Evolutionary conservation across 306 rosid species (phyloP).

Genomic region (Rosa chinensis): DNA sequence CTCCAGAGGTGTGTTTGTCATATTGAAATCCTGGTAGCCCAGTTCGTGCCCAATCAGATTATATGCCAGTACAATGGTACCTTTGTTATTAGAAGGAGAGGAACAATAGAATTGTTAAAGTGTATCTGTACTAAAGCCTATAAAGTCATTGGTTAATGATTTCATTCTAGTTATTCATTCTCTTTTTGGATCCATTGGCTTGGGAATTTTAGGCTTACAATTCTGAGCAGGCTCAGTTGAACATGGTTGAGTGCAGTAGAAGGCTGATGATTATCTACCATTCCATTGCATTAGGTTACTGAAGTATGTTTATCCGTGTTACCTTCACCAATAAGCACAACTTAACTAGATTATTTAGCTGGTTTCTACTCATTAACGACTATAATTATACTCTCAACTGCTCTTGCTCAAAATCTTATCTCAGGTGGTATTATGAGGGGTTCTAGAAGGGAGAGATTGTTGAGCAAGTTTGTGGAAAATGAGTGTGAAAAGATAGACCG

Average conservation of each 20-base stretch:
- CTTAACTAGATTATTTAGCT: neutral
- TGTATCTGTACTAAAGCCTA: neutral
- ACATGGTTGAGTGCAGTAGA: neutral
- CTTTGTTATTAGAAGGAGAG: neutral
- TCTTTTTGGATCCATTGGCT: neutral
- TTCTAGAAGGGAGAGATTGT: constrained; percentile 87
- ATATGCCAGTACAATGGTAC: neutral
- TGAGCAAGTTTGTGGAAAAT: constrained; percentile 86
- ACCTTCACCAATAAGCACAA: neutral
- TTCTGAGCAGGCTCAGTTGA: neutral
- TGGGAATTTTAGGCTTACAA: constrained; percentile 3
- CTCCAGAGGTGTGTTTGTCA: neutral
- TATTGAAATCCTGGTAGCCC: neutral
- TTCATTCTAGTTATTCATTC: neutral
- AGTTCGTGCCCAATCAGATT: neutral
- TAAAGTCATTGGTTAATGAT: neutral
- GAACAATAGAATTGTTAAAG: neutral
- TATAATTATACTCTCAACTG: constrained; percentile 17
- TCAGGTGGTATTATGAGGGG: constrained; percentile 96
- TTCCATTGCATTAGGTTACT: constrained; percentile 1
- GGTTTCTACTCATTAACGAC: neutral
- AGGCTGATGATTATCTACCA: neutral
- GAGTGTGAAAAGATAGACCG: constrained; percentile 97
- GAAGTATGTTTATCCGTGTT: neutral
- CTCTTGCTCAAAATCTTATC: constrained; percentile 19